These are phyloP conservation scores for Ottelia alismoides DNA, from an alignment of 106 monocot species.

Conservation along the genomic window DNA sequence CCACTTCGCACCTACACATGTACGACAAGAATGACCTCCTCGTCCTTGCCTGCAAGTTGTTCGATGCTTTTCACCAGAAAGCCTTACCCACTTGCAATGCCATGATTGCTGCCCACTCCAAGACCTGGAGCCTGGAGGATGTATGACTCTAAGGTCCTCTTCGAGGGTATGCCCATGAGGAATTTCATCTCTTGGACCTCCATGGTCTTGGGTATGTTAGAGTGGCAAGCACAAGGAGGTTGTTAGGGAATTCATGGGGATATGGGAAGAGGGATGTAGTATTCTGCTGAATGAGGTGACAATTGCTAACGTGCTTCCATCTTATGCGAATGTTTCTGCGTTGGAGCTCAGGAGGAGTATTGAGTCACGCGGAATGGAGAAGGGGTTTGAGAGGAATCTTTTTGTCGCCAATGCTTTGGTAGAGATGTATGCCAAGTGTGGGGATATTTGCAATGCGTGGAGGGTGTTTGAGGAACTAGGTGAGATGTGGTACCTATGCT, in stretches of 20 bases:
- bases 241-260: conserved; percentile 26
- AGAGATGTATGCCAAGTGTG: conserved; percentile 80
- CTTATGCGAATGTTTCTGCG: conserved; percentile 42
- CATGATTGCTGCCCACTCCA: conserved; percentile 27
- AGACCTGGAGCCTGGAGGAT: conserved; percentile 19
- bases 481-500: conserved; percentile 33
- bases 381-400: conserved; percentile 29
- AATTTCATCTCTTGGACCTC: conserved; percentile 72
- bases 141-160: conserved; percentile 26
- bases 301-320: conserved; percentile 50
- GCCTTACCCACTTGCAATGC: conserved; percentile 46
- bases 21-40: conserved; percentile 30
- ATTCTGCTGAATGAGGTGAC: conserved; percentile 58
- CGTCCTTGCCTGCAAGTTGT: conserved; percentile 20
- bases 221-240: conserved; percentile 38
- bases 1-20: conserved; percentile 38
- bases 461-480: conserved; percentile 50
- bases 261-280: conserved; percentile 37
- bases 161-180: conserved; percentile 41
- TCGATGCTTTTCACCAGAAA: conserved; percentile 29
- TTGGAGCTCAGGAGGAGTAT: conserved; percentile 52
- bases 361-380: conserved; percentile 33
- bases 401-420: conserved; percentile 56
- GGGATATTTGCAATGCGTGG: conserved; percentile 28
- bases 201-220: conserved; percentile 47